Base-by-base conservation (phyloP, 2,329 filamentous ascomycete species). In the Talaromyces pinophilus region DNA sequence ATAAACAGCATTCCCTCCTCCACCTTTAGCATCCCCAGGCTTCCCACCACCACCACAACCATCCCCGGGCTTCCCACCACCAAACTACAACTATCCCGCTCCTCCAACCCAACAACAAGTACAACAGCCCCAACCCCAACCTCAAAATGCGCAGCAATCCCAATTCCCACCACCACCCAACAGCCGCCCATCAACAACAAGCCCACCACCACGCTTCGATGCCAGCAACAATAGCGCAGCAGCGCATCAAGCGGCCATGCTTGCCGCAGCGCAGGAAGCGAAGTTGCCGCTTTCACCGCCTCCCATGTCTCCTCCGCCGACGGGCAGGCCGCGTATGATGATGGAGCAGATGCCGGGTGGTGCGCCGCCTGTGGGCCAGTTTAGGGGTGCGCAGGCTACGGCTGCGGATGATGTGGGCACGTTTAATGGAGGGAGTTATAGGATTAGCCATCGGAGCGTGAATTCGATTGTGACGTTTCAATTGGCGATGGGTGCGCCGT, bases 351-450 rank as follows among this genome's bases (percentile, higher is more conserved):
- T 67, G 60, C 48, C 62, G 17, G 77, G 80, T 22, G 80, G 80
- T 15, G 81, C 82, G 0, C 80, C 84, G 2, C 67, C 81, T 2
- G 75, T 77, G 42, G 81, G 80, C 2, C 85, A 90, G 66, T 93
- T 94, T 69, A 77, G 83, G 5, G 91, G 91, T 35, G 87, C 86
- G 0, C 79, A 80, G 38, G 82, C 88, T 2, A 87, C 89, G 0
- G 85, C 86, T 0, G 83, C 87, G 35, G 95, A 98, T 77, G 93
- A 97, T 71, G 87, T 96, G 1, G 95, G 95, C n/a, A 95, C 91
- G 0, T 99, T 98, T 83, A 98, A 98, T 76, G 95, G 95, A 17
- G 95, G 95, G 13, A 94, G 91, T 74, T 99, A 94, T 77, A 86
- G 95, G 52, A 93, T 98, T 75, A 96, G 92, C 73, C 95, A 99